Evolutionary conservation across 306 rosid species (phyloP), one percentile per base, ranked within the genome.

Genomic region (Lathyrus oleraceus): DNA sequence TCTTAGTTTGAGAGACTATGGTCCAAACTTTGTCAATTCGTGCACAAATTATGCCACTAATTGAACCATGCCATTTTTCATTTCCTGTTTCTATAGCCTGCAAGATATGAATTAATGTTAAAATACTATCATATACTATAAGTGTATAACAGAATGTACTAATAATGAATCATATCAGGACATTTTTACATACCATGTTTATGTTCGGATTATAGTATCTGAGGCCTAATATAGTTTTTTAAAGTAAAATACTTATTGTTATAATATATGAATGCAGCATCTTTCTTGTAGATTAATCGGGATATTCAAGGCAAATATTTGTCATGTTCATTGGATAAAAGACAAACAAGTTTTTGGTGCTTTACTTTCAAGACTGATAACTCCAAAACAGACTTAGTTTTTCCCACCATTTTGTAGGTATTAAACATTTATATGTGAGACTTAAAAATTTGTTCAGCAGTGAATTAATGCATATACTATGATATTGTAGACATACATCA

Each of bases 1-100:
- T 86, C 71, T 79, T 77, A 7, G 91, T 86, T 61, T 79, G 76
- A 56, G 87, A 85, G 53, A 92, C 87, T 81, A 82, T 25, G 27
- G 28, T 64, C 96, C 93, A 90, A 5, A 89, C 92, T 69, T 86
- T 71, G 35, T 82, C 88, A 44, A 82, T 68, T 5, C 91, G 82
- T 70, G 86, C 91, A 78, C 83, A 71, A 14, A 89, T 79, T 47
- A 92, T 73, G 60, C 91, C 89, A 12, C 84, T 59, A 51, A 89
- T 83, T 61, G 87, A 78, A 70, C 92, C 96, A 11, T 67, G 82
- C 91, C 91, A 92, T 78, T 87, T 89, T n/a, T 11, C 84, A 65
- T 75, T 81, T 71, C 76, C 73, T 9, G 7, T 59, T 53, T 72
- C 83, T 23, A 47, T 64, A 69, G 70, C 81, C 88, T 85, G 52